Conservation (phyloP, 257 asterid species). For the Solanum medicagineum region DNA sequence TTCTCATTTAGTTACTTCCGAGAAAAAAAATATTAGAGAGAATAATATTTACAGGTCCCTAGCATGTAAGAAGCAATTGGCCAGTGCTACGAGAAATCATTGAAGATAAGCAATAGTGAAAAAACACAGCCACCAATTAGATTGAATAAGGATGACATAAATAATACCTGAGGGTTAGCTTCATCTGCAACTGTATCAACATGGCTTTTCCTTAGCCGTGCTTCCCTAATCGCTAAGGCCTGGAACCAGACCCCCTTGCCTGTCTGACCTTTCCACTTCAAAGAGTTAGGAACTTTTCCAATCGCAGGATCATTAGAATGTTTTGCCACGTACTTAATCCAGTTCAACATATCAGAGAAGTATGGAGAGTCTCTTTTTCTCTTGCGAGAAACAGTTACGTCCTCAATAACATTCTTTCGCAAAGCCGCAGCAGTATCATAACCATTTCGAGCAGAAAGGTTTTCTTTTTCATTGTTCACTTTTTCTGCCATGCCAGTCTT, state of each 20-base stretch:
- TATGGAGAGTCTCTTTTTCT: constrained; percentile 36
- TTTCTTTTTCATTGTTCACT: neutral
- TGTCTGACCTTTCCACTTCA: constrained; percentile 43
- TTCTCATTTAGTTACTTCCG: neutral
- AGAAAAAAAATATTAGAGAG: neutral
- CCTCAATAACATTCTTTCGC: constrained; percentile 6
- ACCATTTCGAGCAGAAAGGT: neutral
- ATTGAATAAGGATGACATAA: neutral
- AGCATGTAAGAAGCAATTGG: neutral
- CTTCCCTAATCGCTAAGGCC: constrained; percentile 41
- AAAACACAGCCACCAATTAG: neutral
- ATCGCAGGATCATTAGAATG: constrained; percentile 30
- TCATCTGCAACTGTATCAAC: constrained; percentile 18
- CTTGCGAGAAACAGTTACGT: constrained; percentile 27
- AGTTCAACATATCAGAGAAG: constrained; percentile 37
- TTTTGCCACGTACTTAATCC: constrained; percentile 46
- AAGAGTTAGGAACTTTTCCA: constrained; percentile 38
- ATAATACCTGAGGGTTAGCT: constrained; percentile 36
- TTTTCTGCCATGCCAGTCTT: neutral
- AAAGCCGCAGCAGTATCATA: neutral
- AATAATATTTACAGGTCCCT: neutral
- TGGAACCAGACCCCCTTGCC: constrained; percentile 35
- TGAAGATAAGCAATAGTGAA: neutral
- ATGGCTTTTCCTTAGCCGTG: constrained; percentile 25
- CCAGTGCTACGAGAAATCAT: neutral